Conservation (phyloP, 2,329 filamentous ascomycete species). For the Nemania sp. region DNA sequence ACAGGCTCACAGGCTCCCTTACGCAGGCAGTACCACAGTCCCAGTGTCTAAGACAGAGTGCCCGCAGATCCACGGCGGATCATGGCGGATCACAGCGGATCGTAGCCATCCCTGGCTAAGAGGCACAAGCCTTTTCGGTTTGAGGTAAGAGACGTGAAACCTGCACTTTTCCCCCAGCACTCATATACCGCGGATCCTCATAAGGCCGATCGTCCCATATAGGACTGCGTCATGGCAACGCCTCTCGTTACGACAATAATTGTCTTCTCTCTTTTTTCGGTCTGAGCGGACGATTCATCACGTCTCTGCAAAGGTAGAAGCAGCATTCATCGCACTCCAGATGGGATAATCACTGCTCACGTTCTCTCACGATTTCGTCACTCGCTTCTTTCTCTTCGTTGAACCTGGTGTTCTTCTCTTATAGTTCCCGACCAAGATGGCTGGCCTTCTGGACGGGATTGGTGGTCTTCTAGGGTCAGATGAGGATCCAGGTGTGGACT, state of each 20-base stretch:
- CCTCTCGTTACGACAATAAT: too few relatives aligned
- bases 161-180: slow-evolving; percentile 25
- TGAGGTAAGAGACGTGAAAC: slow-evolving; percentile 37
- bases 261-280: not conserved
- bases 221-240: too few relatives aligned
- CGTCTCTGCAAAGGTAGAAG: not conserved
- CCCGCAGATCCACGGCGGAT: too few relatives aligned
- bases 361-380: slow-evolving; percentile 8
- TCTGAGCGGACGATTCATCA: not conserved
- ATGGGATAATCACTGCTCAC: slow-evolving; percentile 25
- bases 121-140: slow-evolving; percentile 25
- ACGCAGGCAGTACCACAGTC: too few relatives aligned
- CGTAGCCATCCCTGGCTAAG: slow-evolving; percentile 12
- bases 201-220: too few relatives aligned
- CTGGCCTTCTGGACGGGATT: slow-evolving; percentile 35
- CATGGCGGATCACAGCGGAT: slow-evolving; percentile 18
- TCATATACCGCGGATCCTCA: too few relatives aligned
- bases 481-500: slow-evolving; percentile 11
- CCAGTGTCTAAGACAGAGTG: too few relatives aligned
- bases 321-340: not conserved
- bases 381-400: slow-evolving; percentile 30
- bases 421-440: slow-evolving; percentile 32
- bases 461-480: slow-evolving; percentile 29
- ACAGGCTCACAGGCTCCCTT: too few relatives aligned
- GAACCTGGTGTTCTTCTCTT: slow-evolving; percentile 37